Percentiles rank a stretch among this genome's conserved stretches.
Conservation (phyloP, 192 early-diverging fungal species). For the Linnemannia exigua region DNA sequence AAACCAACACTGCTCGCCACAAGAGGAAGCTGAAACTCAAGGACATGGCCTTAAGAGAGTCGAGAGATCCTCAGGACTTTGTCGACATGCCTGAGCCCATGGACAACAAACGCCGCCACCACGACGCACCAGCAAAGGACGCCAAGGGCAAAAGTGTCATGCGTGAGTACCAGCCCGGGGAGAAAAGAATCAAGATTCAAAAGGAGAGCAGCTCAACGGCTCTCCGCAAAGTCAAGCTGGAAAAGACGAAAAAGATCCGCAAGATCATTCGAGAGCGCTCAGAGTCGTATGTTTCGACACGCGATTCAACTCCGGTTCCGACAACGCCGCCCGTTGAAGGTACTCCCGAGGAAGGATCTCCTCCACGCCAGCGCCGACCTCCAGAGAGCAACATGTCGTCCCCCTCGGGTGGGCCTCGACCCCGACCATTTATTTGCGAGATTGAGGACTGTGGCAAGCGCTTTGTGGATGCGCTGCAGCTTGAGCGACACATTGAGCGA, state of each 20-base stretch:
- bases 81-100: conserved; percentile 20
- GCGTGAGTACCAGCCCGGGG: conserved; percentile 10
- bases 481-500: conserved; percentile 49
- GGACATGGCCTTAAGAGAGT: conserved; percentile 50
- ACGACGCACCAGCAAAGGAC: conserved; percentile 5
- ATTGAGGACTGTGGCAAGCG: conserved; percentile 56
- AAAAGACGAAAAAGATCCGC: conserved; percentile 12
- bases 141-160: conserved; percentile 15
- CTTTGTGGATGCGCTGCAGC: conserved; percentile 52
- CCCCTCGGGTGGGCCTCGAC: conserved; percentile 28
- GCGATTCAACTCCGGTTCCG: conserved; percentile 36
- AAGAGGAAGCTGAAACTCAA: conserved; percentile 54
- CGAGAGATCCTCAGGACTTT: conserved; percentile 41
- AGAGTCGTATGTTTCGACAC: conserved; percentile 35
- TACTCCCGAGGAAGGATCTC: conserved; percentile 2
- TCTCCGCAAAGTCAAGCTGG: conserved; percentile 17
- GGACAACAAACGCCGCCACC: conserved; percentile 35
- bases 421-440: conserved; percentile 47
- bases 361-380: conserved; percentile 14
- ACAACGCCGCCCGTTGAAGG: conserved; percentile 20
- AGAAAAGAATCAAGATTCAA: conserved; percentile 25
- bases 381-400: conserved; percentile 23
- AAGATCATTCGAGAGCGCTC: conserved; percentile 35
- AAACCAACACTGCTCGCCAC: conserved; percentile 21
- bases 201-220: neutral